These are phyloP conservation scores for Eucalyptus regnans DNA, from an alignment of 345 rosid species.

Conservation along the genomic window DNA sequence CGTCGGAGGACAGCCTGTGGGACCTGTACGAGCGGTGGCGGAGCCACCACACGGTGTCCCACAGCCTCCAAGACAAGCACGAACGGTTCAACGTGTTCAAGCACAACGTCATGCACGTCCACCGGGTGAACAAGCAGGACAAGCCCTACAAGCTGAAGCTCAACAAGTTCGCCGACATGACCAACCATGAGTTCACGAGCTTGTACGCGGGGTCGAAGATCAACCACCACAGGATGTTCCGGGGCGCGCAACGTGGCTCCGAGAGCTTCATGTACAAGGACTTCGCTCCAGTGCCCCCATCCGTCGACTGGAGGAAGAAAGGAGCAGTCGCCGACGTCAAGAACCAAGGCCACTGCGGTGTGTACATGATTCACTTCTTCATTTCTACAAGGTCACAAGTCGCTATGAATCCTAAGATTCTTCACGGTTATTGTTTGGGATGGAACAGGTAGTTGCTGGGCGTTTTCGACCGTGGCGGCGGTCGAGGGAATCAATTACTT, in stretches of 20 bases:
- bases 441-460: conserved; percentile 40
- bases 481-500: conserved; percentile 31
- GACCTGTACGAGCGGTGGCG: conserved; percentile 81
- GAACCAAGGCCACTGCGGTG: conserved; percentile 90
- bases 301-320: conserved; percentile 73
- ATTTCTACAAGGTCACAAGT: background rate
- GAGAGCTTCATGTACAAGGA: conserved; percentile 53
- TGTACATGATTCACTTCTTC: background rate
- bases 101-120: conserved; percentile 63
- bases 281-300: conserved; percentile 15
- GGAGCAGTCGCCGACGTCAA: conserved; percentile 71
- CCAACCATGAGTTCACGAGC: conserved; percentile 56
- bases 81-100: conserved; percentile 71
- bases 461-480: conserved; percentile 32
- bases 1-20: conserved; percentile 55
- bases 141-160: conserved; percentile 75
- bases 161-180: conserved; percentile 84
- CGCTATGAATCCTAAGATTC: background rate
- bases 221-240: conserved; percentile 57
- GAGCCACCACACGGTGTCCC: conserved; percentile 68
- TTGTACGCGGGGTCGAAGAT: conserved; percentile 63
- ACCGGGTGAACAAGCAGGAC: conserved; percentile 51
- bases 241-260: conserved; percentile 14
- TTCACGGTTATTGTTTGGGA: background rate
- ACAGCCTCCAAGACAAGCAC: conserved; percentile 50